Evolutionary conservation across 495 filamentous ascomycete species (phyloP), one percentile per base, ranked within the genome.

Genomic region (Penicillium crystallinum): DNA sequence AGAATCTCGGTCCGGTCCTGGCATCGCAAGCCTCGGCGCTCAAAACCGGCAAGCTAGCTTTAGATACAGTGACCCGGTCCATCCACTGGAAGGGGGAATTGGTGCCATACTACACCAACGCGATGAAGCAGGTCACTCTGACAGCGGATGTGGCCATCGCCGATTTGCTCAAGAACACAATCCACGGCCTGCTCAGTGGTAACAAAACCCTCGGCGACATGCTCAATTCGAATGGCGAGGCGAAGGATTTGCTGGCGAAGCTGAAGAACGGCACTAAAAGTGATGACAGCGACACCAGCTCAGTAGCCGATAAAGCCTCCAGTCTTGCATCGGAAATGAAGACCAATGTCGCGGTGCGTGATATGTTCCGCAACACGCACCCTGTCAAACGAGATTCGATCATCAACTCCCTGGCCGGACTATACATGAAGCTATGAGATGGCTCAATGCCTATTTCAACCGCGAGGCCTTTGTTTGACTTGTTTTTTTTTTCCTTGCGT

Each of bases 81-180:
- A 68, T 72, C 7, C 52, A 49, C 23, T 73, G 63, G 56, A 67
- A 73, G 7, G 69, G 67, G 22, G 61, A 58, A 10, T 35, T 53
- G 12, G 60, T 75, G 0, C 67, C 69, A 10, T 75, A 75, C 63
- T 75, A 75, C 55, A 68, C 72, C 2, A 37, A 69, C 1, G 67
- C 65, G 6, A 72, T 75, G 70, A 55, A 54, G 10, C 48, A 66
- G 7, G 62, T 73, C 0, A 60, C 69, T 4, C 55, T 75, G 22
- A 58, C 57, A 4, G 72, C 70, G 1, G 45, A 64, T 4, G 64
- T 73, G n/a, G 42, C 58, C 8, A 40, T 75, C 10, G 59, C 54
- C 22, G 53, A 47, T 5, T 47, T 67, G 12, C 14, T 75, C 17
- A 62, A 56, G 46, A 75, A 75, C 51, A 69, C 70, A 1, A 53